Evolutionary conservation across 495 filamentous ascomycete species (phyloP), one percentile per base, ranked within the genome.

Genomic region (Stereocaulon alpinum): DNA sequence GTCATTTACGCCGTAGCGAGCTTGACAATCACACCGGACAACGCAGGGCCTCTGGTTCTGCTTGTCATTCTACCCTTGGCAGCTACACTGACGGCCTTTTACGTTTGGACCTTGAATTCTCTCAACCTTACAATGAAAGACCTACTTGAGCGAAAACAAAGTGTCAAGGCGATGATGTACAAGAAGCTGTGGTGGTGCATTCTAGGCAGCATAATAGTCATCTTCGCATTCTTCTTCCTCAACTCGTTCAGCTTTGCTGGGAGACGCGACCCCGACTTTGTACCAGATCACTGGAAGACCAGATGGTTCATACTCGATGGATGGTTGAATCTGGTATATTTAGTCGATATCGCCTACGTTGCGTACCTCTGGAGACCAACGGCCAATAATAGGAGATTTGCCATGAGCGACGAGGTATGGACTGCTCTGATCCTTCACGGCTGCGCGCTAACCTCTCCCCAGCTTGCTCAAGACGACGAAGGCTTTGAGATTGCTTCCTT

Each of bases 131-230:
- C 93, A 0, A 93, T 96, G 79, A 97, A 96, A 73, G 92, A 97
- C 67, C 82, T 99, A 7, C 77, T 87, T 15, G 90, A 93, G 67
- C 84, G 93, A 47, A 96, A 95, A 72, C 93, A 99, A 73, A 87
- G 85, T 70, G 85, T 86, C 58, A 99, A 99, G 70, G 86, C 88
- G 22, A 71, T 81, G 70, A 99, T 99, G 93, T 99, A 97, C 76
- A 90, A 88, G 73, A 95, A 94, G 71, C 84, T 99, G 27, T 99
- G 93, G 93, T 99, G 89, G 89, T 91, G 89, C 71, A 94, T 99
- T 61, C 77, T 99, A 17, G 79, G 79, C 58, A 91, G 86, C 65
- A 95, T 99, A 69, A 74, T 96, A 56, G 88, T 97, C 53, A 96
- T 96, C 62, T 96, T 97, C 65, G 91, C 77, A 59, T 99, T 97